Conservation (phyloP, 2,329 filamentous ascomycete genomes). For the Phyllosticta paracitricarpa region DNA sequence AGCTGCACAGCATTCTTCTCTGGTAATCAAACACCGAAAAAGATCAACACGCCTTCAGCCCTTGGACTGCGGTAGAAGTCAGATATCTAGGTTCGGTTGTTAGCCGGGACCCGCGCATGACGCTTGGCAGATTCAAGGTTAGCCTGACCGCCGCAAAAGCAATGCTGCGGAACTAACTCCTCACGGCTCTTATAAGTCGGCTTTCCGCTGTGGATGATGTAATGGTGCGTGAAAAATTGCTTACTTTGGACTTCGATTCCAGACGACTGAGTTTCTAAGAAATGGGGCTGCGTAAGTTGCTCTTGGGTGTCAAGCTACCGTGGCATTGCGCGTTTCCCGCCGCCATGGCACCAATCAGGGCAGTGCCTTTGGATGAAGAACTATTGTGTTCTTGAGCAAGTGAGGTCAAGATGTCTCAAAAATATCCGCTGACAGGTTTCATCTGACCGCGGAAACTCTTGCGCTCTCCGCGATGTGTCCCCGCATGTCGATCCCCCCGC, state of each 20-base stretch:
- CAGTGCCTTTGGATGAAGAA: neutral
- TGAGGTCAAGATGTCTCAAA: neutral
- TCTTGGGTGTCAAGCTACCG: neutral
- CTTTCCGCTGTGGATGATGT: neutral
- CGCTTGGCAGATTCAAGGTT: neutral
- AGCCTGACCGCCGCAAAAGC: neutral
- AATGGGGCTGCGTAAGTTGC: neutral
- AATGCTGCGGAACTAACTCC: neutral
- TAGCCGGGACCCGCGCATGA: neutral
- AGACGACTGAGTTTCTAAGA: neutral
- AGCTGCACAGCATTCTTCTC: too few species aligned
- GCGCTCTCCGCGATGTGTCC: neutral
- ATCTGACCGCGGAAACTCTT: neutral
- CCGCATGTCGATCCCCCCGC: neutral
- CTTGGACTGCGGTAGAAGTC: neutral
- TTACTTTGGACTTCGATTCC: neutral
- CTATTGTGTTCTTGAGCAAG: neutral
- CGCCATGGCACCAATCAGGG: neutral
- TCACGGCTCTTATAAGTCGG: neutral
- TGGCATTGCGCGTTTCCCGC: neutral
- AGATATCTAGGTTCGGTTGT: neutral
- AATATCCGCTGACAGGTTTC: neutral
- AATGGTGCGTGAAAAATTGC: neutral
- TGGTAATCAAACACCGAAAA: too few species aligned
- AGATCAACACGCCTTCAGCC: neutral